Conservation (phyloP, 1,284 basidiomycete genomes). For the Cryptococcus amylolentus region DNA sequence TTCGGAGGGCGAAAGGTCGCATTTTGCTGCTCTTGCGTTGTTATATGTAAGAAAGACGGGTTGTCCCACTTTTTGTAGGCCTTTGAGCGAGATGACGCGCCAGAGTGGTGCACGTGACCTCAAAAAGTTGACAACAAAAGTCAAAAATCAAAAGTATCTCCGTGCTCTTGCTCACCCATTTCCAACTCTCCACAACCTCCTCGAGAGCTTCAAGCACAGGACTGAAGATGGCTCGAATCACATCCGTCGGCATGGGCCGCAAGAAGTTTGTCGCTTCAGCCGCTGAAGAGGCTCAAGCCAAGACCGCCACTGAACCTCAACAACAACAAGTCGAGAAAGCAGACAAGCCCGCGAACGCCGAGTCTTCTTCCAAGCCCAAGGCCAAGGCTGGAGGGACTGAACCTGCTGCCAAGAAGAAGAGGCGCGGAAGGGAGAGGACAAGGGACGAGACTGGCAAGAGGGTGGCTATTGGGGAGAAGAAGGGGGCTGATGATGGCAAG, state of each 20-base stretch:
- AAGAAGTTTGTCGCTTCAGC: constrained; percentile 46
- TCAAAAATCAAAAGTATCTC: no score
- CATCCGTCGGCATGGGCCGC: constrained; percentile 48
- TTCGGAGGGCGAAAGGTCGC: not conserved
- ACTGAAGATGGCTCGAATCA: constrained; percentile 46
- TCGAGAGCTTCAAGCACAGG: no score
- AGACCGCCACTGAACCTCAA: not conserved
- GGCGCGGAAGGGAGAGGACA: constrained; percentile 16
- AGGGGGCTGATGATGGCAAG: constrained; percentile 13
- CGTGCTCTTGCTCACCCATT: no score
- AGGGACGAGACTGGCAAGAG: constrained; percentile 18
- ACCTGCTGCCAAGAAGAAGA: constrained; percentile 10
- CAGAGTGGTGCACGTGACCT: no score
- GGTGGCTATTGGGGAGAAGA: constrained; percentile 15
- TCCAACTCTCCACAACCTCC: not conserved
- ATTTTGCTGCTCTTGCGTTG: not conserved
- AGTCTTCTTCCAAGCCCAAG: not conserved
- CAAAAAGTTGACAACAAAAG: no score
- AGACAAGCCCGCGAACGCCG: not conserved
- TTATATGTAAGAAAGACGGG: not conserved
- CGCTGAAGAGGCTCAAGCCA: constrained; percentile 36
- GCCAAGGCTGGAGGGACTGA: not conserved
- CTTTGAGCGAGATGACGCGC: not conserved
- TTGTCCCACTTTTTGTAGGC: not conserved
- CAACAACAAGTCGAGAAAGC: not conserved